Evolutionary conservation across 2,329 filamentous ascomycete genomes (phyloP), one percentile per base, ranked within the genome.

Genomic region (Verticillium nonalfalfae): DNA sequence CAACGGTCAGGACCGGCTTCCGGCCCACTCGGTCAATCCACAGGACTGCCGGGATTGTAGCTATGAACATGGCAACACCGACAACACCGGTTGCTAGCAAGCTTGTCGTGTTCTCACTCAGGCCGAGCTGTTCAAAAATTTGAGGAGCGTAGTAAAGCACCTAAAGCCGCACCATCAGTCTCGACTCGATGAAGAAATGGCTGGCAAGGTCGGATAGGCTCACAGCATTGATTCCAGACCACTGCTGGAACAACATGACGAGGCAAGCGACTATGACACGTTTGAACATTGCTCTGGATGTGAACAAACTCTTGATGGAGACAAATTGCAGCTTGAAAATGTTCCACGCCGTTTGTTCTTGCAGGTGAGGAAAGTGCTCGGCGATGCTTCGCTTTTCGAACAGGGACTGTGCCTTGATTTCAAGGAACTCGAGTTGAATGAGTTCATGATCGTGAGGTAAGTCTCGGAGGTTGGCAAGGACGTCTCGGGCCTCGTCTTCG

Each of bases 321-420:
- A 91, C 83, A 63, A 87, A 91, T 67, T 91, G 87, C 7, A 90
- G 76, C 74, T 86, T 90, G 69, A 87, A 82, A n/a, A 75, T 81
- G 71, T 89, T 88, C 83, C 80, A 83, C 1, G 78, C 74, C 0
- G 85, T 89, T 58, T 80, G 79, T 62, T 87, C 80, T 2, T 80
- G 76, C 14, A 90, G 76, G 38, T 88, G 78, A 0, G 90, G 90
- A 72, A 90, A 92, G 31, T 87, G 79, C 64, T 89, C 86, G 0
- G 84, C 82, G 10, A 88, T 79, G 1, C 85, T 85, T 38, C 86
- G 83, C 75, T 93, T 90, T 74, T 94, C 90, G 66, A 94, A 95
- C 18, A 90, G 73, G 0, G 86, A 88, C 71, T 92, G 88, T 0
- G 90, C 89, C 72, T 91, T 90, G 75, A 94, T 93, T 71, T 94